Conservation (phyloP, 169 alveolate species). For the Plasmodium reichenowi region DNA sequence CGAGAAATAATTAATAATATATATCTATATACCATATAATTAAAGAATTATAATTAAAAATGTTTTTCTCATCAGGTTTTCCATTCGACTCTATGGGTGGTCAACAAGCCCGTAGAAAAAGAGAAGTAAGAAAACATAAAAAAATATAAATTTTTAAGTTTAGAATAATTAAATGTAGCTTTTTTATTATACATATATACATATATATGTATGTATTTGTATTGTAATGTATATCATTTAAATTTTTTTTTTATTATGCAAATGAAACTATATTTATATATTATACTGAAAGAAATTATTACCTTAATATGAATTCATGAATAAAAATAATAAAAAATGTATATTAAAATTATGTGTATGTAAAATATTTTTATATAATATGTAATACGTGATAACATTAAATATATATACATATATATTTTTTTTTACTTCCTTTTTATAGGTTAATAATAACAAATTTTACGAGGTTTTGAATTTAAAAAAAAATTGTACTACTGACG, state of each 20-base stretch:
- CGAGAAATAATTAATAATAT: slow-evolving; percentile 6
- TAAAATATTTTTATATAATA: too few species aligned
- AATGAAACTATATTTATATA: too few species aligned
- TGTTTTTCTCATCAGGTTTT: slow-evolving; percentile 76
- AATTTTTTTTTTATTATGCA: too few species aligned
- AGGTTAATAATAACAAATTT: slow-evolving; percentile 89
- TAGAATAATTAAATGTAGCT: neutral
- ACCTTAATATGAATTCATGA: too few species aligned
- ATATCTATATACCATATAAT: neutral
- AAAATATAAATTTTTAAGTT: neutral
- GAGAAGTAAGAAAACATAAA: slow-evolving; percentile 58
- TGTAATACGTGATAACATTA: too few species aligned
- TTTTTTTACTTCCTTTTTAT: neutral
- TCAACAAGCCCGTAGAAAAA: slow-evolving; percentile 76
- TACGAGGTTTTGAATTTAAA: slow-evolving; percentile 89
- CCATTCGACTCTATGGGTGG: slow-evolving; percentile 77
- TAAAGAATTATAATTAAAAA: slow-evolving; percentile 8
- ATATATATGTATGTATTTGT: slow-evolving; percentile 7
- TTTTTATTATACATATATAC: neutral
- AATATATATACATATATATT: neutral
- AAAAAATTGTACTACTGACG: slow-evolving; percentile 91
- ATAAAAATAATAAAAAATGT: too few species aligned
- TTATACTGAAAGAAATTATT: too few species aligned
- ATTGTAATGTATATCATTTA: too few species aligned
- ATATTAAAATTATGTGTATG: too few species aligned